A percentile compares a stretch with the other conserved stretches of the same genome.
Conservation (phyloP, 495 filamentous ascomycete species). For the Pyronema domesticum region DNA sequence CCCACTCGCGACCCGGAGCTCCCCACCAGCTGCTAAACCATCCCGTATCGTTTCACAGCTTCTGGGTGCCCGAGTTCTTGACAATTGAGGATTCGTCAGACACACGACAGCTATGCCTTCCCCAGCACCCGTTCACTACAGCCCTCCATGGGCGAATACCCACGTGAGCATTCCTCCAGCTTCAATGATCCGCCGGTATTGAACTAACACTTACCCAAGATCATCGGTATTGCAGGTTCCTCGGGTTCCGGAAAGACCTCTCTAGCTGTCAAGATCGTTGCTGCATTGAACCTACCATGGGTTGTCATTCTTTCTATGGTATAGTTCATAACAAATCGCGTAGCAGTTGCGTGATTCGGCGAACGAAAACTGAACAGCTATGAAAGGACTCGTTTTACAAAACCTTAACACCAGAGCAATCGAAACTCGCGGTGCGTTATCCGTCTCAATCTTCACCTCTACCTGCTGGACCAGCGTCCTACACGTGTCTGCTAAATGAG, state of each 20-base stretch:
- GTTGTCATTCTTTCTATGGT: slow-evolving; percentile 95
- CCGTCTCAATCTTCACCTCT: too few species aligned
- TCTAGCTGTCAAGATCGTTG: slow-evolving; percentile 77
- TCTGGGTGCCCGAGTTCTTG: too few species aligned
- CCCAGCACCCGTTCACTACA: slow-evolving; percentile 45
- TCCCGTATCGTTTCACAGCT: too few species aligned
- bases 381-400: slow-evolving; percentile 92
- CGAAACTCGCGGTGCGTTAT: slow-evolving; percentile 35
- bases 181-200: not conserved
- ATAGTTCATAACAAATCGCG: slow-evolving; percentile 6
- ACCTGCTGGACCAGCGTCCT: too few species aligned
- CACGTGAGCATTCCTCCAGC: slow-evolving; percentile 12
- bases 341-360: not conserved
- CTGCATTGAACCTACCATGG: slow-evolving; percentile 81
- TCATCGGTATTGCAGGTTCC: slow-evolving; percentile 89
- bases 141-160: slow-evolving; percentile 67
- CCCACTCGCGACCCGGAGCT: too few species aligned
- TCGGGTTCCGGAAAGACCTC: slow-evolving; percentile 98
- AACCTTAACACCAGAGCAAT: slow-evolving; percentile 53
- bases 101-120: not conserved
- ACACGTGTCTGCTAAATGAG: too few species aligned
- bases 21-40: too few species aligned
- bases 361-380: not conserved
- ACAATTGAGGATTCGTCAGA: too few species aligned
- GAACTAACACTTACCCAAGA: slow-evolving; percentile 24